Evolutionary conservation across 1,139 yeast genomes (phyloP).

Genomic region (Meyerozyma sp.): DNA sequence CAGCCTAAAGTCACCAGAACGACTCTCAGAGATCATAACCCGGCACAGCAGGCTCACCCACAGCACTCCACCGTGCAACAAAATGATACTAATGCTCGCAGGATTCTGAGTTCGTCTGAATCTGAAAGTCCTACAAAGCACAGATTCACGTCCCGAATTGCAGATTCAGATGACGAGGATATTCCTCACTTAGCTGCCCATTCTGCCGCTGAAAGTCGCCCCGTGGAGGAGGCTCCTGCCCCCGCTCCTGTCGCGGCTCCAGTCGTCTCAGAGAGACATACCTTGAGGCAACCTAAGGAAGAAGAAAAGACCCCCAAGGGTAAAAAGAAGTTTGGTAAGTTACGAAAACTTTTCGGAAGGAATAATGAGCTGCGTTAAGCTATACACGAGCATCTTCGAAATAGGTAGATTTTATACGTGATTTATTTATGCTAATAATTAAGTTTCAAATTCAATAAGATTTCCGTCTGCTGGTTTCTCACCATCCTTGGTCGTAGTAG

Average conservation of each 20-base stretch:
- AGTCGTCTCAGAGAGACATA: neutral
- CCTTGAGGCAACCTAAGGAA: constrained; percentile 3
- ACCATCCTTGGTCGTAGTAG: constrained; percentile 1
- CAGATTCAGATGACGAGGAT: constrained; percentile 49
- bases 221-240: constrained; percentile 4
- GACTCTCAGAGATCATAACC: neutral
- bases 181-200: constrained; percentile 14
- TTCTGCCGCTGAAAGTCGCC: neutral
- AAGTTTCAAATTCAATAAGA: constrained; percentile 17
- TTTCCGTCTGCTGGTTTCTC: constrained; percentile 5
- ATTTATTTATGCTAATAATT: neutral
- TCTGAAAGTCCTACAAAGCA: neutral
- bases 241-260: neutral
- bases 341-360: constrained; percentile 59
- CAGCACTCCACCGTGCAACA: neutral
- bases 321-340: constrained; percentile 46
- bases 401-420: neutral
- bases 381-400: neutral
- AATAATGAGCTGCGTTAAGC: constrained; percentile 2
- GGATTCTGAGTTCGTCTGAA: neutral
- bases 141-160: constrained; percentile 41
- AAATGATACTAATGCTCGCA: constrained; percentile 9
- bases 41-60: constrained; percentile 5
- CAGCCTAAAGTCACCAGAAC: neutral
- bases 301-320: constrained; percentile 29